Percentiles rank a stretch among this genome's conserved stretches.
These are phyloP conservation scores for Nemania diffusa DNA, from an alignment of 2,329 filamentous ascomycete species.

Conservation along the genomic window DNA sequence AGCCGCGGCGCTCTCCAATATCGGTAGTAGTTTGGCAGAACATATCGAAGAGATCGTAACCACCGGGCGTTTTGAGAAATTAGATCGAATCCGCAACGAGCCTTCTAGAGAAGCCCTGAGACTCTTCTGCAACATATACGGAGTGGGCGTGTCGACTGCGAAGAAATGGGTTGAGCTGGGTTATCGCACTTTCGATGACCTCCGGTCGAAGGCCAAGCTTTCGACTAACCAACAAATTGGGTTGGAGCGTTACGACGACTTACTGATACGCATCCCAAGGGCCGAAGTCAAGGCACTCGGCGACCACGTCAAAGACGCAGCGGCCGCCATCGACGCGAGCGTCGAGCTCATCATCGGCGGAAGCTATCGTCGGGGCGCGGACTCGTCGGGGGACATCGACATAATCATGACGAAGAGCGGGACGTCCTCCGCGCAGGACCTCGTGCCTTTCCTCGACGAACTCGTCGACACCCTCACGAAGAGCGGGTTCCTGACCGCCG, in stretches of 20 bases:
- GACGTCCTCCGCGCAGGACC: constrained; percentile 62
- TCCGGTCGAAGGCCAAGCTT: constrained; percentile 70
- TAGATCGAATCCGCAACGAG: constrained; percentile 77
- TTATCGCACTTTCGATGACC: constrained; percentile 77
- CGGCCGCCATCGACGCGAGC: constrained; percentile 67
- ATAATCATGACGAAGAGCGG: constrained; percentile 79
- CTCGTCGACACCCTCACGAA: constrained; percentile 71
- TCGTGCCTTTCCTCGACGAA: constrained; percentile 69
- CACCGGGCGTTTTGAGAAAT: constrained; percentile 75
- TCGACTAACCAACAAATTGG: constrained; percentile 78
- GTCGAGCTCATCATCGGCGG: constrained; percentile 82
- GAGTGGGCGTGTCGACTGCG: constrained; percentile 76
- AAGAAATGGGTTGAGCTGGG: constrained; percentile 81
- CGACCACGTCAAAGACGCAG: constrained; percentile 67
- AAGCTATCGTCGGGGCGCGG: constrained; percentile 83
- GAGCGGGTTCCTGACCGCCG: constrained; percentile 73
- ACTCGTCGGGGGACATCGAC: constrained; percentile 83
- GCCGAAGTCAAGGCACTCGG: constrained; percentile 78
- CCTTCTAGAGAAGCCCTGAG: constrained; percentile 72
- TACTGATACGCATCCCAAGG: constrained; percentile 81
- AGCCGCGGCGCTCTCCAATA: constrained; percentile 72
- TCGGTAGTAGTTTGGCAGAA: constrained; percentile 77
- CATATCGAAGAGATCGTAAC: constrained; percentile 91
- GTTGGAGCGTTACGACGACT: constrained; percentile 81
- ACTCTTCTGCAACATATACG: constrained; percentile 81